Percentiles rank a stretch among this genome's conserved stretches.
These are phyloP conservation scores for Pichia eremophila DNA, from an alignment of 805 yeast genomes.

Conservation along the genomic window DNA sequence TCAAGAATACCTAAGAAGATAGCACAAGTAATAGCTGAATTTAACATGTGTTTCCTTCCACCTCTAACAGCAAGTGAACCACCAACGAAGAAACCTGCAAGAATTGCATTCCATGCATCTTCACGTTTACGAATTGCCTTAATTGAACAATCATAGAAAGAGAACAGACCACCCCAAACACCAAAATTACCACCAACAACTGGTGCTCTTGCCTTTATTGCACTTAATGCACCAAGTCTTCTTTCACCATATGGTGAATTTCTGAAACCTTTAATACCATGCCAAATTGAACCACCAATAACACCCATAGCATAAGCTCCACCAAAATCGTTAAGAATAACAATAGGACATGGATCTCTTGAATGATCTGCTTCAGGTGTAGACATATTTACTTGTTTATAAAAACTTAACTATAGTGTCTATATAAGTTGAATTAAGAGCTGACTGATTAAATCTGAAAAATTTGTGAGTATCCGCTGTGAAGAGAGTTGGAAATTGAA, in stretches of 20 bases:
- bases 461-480: no score
- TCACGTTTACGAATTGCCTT: conserved; percentile 95
- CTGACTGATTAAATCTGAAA: no score
- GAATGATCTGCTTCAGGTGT: conserved; percentile 74
- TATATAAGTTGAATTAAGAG: no score
- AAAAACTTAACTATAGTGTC: no score
- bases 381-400: conserved; percentile 39
- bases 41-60: conserved; percentile 94
- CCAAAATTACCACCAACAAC: conserved; percentile 98
- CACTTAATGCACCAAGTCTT: conserved; percentile 77
- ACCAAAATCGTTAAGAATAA: conserved; percentile 92
- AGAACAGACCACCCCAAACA: conserved; percentile 98
- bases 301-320: conserved; percentile 99
- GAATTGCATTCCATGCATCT: conserved; percentile 96
- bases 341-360: conserved; percentile 98
- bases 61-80: conserved; percentile 98
- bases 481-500: no score
- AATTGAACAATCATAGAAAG: conserved; percentile 90
- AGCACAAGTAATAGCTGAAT: conserved; percentile 95
- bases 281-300: conserved; percentile 98
- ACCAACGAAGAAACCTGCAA: conserved; percentile 97
- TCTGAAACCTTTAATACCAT: conserved; percentile 96
- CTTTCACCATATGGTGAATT: conserved; percentile 97
- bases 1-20: conserved; percentile 93
- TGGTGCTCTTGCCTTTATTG: conserved; percentile 94